Evolutionary conservation across 202 grass and related monocot genomes (phyloP), one percentile per base, ranked within the genome.

Genomic region (Zizania palustris): DNA sequence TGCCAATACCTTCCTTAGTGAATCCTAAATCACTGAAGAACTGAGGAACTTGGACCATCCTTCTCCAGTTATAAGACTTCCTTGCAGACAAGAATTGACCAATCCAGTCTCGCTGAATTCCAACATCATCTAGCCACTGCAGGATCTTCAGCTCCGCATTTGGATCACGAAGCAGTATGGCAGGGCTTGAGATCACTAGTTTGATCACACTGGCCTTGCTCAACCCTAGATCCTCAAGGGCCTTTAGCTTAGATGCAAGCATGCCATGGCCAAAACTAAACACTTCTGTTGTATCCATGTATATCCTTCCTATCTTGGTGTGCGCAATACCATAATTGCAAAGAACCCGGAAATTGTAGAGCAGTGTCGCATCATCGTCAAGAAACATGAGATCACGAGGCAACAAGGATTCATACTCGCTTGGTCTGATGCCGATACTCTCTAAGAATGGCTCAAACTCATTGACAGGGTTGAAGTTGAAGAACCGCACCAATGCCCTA

Each of bases 391-490:
- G 86, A 77, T 90, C 79, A 41, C 38, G 74, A 67, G 85, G 91
- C 63, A 93, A 70, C 19, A 88, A 58, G 8, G 74, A n/a, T 18
- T 72, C 49, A 48, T 79, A 83, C 56, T 93, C 75, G 18, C 11
- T 28, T 0, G 71, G 79, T 33, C 67, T 71, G 10, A 93, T 59
- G 73, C 91, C 91, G 6, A 93, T 90, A 67, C 91, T 90, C 79
- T 93, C 87, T 1, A 93, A 78, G 87, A 93, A 93, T 0, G 87
- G 91, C 75, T 88, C 91, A 19, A 90, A 93, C 71, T 93, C 90
- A 2, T 93, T 90, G 72, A 93, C 65, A n/a, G 91, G 91, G 55
- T 93, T 44, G 79, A 80, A 93, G 1, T 67, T 48, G 48, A 93
- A 88, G n/a, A 88, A 46, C 4, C 82, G 78, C 48, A 9, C 21